These are phyloP conservation scores for Aspergillus sclerotioniger DNA, from an alignment of 495 filamentous ascomycete species.

Conservation along the genomic window DNA sequence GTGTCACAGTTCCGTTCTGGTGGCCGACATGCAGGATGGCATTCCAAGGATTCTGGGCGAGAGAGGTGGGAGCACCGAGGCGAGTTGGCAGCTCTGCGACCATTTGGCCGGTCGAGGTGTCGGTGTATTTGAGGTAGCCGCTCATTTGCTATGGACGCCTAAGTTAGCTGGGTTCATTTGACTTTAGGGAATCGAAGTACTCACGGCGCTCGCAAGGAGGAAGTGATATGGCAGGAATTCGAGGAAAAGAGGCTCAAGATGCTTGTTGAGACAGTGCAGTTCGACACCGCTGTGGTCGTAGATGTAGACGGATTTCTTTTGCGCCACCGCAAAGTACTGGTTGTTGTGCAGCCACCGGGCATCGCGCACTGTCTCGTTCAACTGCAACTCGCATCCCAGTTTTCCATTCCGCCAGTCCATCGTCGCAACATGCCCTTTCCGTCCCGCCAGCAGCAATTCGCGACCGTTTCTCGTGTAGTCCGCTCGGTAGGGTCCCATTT, in stretches of 20 bases:
- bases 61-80: slow-evolving; percentile 76
- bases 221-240: slow-evolving; percentile 98
- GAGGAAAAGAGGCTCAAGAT: slow-evolving; percentile 89
- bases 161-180: slow-evolving; percentile 3
- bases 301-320: slow-evolving; percentile 96
- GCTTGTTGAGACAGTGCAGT: slow-evolving; percentile 83
- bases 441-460: slow-evolving; percentile 77
- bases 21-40: slow-evolving; percentile 89
- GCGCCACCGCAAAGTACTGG: slow-evolving; percentile 93
- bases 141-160: slow-evolving; percentile 59
- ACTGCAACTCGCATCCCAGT: slow-evolving; percentile 83
- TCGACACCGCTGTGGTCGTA: slow-evolving; percentile 89
- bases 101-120: slow-evolving; percentile 86
- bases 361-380: slow-evolving; percentile 85
- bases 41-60: slow-evolving; percentile 86
- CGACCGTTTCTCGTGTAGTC: slow-evolving; percentile 90
- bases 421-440: slow-evolving; percentile 92
- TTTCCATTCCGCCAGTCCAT: slow-evolving; percentile 96
- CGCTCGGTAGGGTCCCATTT: slow-evolving; percentile 78
- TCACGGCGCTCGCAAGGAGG: slow-evolving; percentile 79
- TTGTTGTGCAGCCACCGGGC: slow-evolving; percentile 93
- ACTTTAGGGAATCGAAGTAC: slow-evolving; percentile 21
- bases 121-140: slow-evolving; percentile 89
- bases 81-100: slow-evolving; percentile 81
- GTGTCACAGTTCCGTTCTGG: slow-evolving; percentile 87